A percentile compares a stretch with the other conserved stretches of the same genome.
phyloP scores from a whole-genome alignment of 192 early-diverging fungal species.

The Umbelopsis sp. region DNA sequence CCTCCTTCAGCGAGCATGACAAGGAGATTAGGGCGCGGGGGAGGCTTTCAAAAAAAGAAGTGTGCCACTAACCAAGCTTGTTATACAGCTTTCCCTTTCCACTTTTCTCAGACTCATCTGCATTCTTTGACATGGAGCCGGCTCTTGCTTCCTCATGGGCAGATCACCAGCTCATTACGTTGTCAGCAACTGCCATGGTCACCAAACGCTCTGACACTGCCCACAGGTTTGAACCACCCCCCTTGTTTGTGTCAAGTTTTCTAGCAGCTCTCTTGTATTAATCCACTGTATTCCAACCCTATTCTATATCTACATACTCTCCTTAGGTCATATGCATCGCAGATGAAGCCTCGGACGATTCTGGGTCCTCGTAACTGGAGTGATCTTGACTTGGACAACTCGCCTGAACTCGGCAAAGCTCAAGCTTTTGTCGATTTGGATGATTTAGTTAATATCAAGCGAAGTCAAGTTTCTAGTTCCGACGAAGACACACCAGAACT shows the following conservation, averaged over 20 bases:
- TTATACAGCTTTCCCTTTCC: slow-evolving; percentile 19
- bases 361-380: slow-evolving; percentile 14
- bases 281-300: neutral
- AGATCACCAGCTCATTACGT: slow-evolving; percentile 12
- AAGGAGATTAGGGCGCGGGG: slow-evolving; percentile 19
- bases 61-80: slow-evolving; percentile 17
- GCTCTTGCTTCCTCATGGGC: slow-evolving; percentile 18
- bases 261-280: neutral
- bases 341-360: slow-evolving; percentile 18
- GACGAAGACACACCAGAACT: slow-evolving; percentile 16
- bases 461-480: slow-evolving; percentile 4
- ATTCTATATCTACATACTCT: neutral
- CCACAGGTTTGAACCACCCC: neutral
- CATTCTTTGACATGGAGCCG: slow-evolving; percentile 18
- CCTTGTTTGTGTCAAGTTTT: neutral
- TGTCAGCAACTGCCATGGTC: neutral
- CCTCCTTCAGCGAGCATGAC: slow-evolving; percentile 17
- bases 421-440: slow-evolving; percentile 10
- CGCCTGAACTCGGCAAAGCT: neutral
- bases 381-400: neutral
- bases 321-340: slow-evolving; percentile 17
- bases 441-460: slow-evolving; percentile 16
- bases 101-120: slow-evolving; percentile 21
- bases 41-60: slow-evolving; percentile 20
- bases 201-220: slow-evolving; percentile 6